A percentile compares a stretch with the other conserved stretches of the same genome.
phyloP scores from a whole-genome alignment of 257 asterid genomes.

The Paraleonurus japonicus region DNA sequence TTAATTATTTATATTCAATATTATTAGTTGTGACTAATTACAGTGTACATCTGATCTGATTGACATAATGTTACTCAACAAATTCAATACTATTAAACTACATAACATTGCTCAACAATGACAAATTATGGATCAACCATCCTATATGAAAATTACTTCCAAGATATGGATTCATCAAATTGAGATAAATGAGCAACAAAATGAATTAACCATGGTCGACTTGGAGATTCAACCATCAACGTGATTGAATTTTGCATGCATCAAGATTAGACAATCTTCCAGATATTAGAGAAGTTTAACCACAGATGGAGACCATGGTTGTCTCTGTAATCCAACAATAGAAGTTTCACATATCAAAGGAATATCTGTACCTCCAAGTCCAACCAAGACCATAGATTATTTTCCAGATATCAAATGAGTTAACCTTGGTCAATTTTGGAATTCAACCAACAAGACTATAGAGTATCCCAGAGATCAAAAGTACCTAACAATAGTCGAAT shows the following conservation, averaged over 20 bases:
- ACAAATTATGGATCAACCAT: conserved; percentile 8
- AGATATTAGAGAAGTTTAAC: too few relatives aligned
- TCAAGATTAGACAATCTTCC: background rate
- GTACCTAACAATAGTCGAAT: background rate
- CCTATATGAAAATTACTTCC: background rate
- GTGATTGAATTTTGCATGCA: background rate
- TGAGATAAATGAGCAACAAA: background rate
- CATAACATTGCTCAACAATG: too few relatives aligned
- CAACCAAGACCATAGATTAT: background rate
- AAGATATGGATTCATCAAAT: background rate
- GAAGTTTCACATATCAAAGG: too few relatives aligned
- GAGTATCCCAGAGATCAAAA: background rate
- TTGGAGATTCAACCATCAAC: background rate
- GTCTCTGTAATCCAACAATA: too few relatives aligned
- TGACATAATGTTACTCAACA: too few relatives aligned
- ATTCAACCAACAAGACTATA: background rate
- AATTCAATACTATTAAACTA: too few relatives aligned
- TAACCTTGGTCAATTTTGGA: background rate
- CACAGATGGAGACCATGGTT: background rate
- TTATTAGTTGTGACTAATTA: too few relatives aligned
- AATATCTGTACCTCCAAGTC: too few relatives aligned
- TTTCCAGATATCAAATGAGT: background rate
- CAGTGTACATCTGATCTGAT: too few relatives aligned
- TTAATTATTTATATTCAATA: too few relatives aligned
- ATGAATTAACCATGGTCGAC: background rate